A percentile compares a stretch with the other conserved stretches of the same genome.
Evolutionary conservation across 805 yeast genomes (phyloP).

Genomic region (Saccharomycopsis schoenii): DNA sequence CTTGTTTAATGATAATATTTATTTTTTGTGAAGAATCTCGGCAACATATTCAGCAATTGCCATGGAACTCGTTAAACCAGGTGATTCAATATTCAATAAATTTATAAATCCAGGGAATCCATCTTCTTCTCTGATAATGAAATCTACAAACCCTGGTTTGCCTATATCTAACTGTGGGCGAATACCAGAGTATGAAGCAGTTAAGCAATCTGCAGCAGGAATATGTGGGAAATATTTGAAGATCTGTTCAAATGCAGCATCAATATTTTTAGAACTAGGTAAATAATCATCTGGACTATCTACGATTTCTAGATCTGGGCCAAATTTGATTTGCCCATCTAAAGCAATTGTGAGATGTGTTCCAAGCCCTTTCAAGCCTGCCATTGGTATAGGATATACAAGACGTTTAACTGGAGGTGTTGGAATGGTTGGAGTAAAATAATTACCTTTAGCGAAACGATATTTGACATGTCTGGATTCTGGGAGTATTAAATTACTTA

Average conservation of each 20-base stretch:
- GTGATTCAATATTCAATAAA: constrained; percentile 78
- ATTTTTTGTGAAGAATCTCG: background rate
- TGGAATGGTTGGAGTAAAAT: constrained; percentile 47
- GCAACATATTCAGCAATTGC: constrained; percentile 72
- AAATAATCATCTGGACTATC: constrained; percentile 33
- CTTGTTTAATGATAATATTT: background rate
- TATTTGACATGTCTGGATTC: constrained; percentile 44
- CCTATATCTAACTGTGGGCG: constrained; percentile 63
- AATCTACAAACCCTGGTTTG: constrained; percentile 52
- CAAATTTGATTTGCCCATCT: constrained; percentile 72
- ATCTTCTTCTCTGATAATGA: constrained; percentile 57
- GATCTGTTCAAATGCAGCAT: constrained; percentile 49
- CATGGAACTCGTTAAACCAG: constrained; percentile 76
- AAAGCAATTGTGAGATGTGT: constrained; percentile 80
- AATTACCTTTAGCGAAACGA: constrained; percentile 78
- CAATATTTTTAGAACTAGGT: constrained; percentile 40
- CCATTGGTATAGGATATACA: constrained; percentile 75
- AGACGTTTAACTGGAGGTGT: constrained; percentile 42
- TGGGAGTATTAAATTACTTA: constrained; percentile 66
- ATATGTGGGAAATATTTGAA: constrained; percentile 55
- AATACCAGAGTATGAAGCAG: constrained; percentile 70
- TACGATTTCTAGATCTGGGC: constrained; percentile 86
- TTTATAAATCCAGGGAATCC: constrained; percentile 74
- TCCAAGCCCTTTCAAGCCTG: constrained; percentile 66
- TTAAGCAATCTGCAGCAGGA: constrained; percentile 34